phyloP scores from a whole-genome alignment of 768 basidiomycete species.

The Coprinopsis sp. region DNA sequence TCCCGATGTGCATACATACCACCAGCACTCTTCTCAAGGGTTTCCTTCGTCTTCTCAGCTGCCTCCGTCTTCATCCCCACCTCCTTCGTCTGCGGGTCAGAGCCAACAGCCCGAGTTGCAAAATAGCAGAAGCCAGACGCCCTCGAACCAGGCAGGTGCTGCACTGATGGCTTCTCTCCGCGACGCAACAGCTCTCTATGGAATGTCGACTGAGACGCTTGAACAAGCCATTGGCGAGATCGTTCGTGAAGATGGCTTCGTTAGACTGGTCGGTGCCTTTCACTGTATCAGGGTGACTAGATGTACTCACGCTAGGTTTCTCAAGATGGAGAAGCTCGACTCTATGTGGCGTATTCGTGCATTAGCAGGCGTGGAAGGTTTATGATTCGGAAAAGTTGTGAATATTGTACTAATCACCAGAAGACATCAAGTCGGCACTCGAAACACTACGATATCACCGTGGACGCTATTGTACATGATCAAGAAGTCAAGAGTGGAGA shows the following conservation, averaged over 20 bases:
- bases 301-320: not conserved
- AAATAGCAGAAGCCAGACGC: not conserved
- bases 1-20: no score
- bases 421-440: no score
- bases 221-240: constrained; percentile 57
- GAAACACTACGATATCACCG: no score
- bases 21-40: not conserved
- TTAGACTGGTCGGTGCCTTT: constrained; percentile 55
- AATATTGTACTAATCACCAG: not conserved
- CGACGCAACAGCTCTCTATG: constrained; percentile 46
- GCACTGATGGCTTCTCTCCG: constrained; percentile 36
- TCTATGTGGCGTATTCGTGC: constrained; percentile 16
- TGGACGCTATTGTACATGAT: no score
- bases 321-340: constrained; percentile 14
- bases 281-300: not conserved
- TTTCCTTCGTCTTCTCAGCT: not conserved
- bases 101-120: not conserved
- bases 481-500: no score
- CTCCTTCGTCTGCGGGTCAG: not conserved
- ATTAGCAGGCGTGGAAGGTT: constrained; percentile 1
- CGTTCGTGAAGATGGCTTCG: constrained; percentile 73
- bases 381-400: not conserved
- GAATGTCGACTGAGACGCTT: constrained; percentile 45
- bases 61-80: not conserved
- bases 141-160: not conserved